Evolutionary conservation across 2,329 filamentous ascomycete species (phyloP).

Genomic region (Cladosporium velox): DNA sequence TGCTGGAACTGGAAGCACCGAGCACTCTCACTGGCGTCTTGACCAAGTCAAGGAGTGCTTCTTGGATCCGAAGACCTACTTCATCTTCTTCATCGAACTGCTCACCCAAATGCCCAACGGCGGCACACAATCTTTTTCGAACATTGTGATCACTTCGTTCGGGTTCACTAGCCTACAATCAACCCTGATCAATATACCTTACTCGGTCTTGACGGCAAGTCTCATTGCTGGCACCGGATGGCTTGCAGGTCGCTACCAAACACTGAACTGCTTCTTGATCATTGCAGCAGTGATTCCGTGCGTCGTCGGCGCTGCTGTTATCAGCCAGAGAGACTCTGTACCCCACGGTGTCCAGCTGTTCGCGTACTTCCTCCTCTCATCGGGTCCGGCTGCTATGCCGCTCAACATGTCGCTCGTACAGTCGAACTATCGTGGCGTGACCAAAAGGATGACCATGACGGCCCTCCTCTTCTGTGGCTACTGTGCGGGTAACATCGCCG

Average conservation of each 20-base stretch:
- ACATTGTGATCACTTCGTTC: conserved; percentile 26
- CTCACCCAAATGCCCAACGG: conserved; percentile 28
- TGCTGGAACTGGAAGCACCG: conserved; percentile 23
- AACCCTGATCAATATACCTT: conserved; percentile 25
- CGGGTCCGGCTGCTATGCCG: conserved; percentile 57
- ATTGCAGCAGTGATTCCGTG: conserved; percentile 49
- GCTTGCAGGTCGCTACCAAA: conserved; percentile 36
- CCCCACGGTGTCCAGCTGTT: conserved; percentile 51
- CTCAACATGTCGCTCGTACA: conserved; percentile 56
- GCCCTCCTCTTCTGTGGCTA: conserved; percentile 52
- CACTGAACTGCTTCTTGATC: conserved; percentile 55
- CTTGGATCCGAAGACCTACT: conserved; percentile 25
- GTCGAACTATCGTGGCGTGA: conserved; percentile 52
- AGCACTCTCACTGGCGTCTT: conserved; percentile 21
- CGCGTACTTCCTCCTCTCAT: conserved; percentile 60
- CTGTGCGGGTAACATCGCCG: conserved; percentile 51
- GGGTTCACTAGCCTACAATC: conserved; percentile 27
- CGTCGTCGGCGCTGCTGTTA: conserved; percentile 41
- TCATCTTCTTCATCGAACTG: conserved; percentile 26
- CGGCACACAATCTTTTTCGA: conserved; percentile 26
- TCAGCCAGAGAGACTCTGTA: conserved; percentile 40
- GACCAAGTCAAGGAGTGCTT: conserved; percentile 25
- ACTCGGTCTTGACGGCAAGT: conserved; percentile 25
- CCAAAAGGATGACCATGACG: conserved; percentile 38
- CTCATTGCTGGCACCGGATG: conserved; percentile 23